Percentiles rank a stretch among this genome's conserved stretches.
phyloP scores from a whole-genome alignment of 164 flowering plant species.

The Berberis vulgaris region DNA sequence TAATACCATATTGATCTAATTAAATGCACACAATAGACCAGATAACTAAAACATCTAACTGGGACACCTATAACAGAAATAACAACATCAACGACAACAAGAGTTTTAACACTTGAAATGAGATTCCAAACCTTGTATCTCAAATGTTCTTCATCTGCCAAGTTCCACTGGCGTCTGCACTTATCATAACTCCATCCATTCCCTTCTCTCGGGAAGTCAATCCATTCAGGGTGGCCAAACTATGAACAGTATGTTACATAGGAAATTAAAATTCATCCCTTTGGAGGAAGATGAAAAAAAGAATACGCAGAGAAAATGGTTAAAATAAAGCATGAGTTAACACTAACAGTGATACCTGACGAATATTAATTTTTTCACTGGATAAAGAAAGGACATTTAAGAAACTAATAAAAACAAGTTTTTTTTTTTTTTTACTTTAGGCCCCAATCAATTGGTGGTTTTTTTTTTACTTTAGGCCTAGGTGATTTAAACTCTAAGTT shows the following conservation, averaged over 20 bases:
- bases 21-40: no score
- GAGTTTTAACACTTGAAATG: neutral
- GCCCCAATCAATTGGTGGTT: no score
- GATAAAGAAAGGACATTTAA: no score
- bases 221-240: conserved; percentile 99
- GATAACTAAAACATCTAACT: no score
- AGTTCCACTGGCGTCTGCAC: conserved; percentile 88
- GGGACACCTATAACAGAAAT: neutral
- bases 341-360: neutral
- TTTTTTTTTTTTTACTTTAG: no score
- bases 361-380: no score
- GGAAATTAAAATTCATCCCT: conserved; percentile 4
- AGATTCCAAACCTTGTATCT: conserved; percentile 67
- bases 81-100: neutral
- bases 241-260: conserved; percentile 20
- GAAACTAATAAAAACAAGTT: no score
- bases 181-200: conserved; percentile 89
- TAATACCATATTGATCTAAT: no score
- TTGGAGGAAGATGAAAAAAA: neutral
- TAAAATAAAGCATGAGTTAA: neutral
- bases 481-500: no score
- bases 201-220: conserved; percentile 98
- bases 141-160: conserved; percentile 75
- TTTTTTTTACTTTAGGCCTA: no score
- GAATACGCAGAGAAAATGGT: neutral